These are phyloP conservation scores for Spathaspora gorwiae DNA, from an alignment of 805 yeast species.

Conservation along the genomic window DNA sequence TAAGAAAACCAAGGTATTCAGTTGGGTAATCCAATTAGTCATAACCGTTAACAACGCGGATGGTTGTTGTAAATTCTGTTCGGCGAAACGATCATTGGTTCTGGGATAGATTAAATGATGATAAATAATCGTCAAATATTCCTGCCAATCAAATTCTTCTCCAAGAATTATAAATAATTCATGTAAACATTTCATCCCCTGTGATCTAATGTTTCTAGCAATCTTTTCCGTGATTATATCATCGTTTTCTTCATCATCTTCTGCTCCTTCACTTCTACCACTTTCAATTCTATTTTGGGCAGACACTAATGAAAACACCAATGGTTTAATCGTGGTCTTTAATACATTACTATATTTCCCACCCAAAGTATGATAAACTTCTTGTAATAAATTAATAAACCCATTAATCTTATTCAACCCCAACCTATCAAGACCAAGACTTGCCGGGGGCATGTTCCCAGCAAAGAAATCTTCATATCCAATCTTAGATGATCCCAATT, in stretches of 20 bases:
- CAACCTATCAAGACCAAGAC: constrained; percentile 6
- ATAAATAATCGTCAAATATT: constrained; percentile 47
- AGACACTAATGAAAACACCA: constrained; percentile 49
- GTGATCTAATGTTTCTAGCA: constrained; percentile 58
- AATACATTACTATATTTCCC: constrained; percentile 46
- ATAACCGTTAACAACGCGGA: constrained; percentile 71
- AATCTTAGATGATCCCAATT: constrained; percentile 56
- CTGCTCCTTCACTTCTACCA: constrained; percentile 6
- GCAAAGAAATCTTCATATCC: constrained; percentile 27
- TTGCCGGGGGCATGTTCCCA: constrained; percentile 7
- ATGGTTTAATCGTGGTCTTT: constrained; percentile 49
- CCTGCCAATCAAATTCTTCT: constrained; percentile 50
- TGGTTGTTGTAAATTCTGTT: constrained; percentile 77
- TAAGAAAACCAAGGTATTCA: constrained; percentile 47
- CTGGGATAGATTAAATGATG: constrained; percentile 57
- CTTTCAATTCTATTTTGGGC: constrained; percentile 38
- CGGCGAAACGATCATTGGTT: constrained; percentile 47
- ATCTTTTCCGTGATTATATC: constrained; percentile 28
- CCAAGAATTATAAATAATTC: constrained; percentile 53
- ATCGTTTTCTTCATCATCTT: constrained; percentile 10
- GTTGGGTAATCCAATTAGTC: constrained; percentile 45
- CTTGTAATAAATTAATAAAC: constrained; percentile 56
- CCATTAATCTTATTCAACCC: constrained; percentile 54
- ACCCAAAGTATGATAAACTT: constrained; percentile 57
- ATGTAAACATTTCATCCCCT: constrained; percentile 61